phyloP scores from a whole-genome alignment of 805 yeast genomes.

The Wickerhamiella spandovensis region DNA sequence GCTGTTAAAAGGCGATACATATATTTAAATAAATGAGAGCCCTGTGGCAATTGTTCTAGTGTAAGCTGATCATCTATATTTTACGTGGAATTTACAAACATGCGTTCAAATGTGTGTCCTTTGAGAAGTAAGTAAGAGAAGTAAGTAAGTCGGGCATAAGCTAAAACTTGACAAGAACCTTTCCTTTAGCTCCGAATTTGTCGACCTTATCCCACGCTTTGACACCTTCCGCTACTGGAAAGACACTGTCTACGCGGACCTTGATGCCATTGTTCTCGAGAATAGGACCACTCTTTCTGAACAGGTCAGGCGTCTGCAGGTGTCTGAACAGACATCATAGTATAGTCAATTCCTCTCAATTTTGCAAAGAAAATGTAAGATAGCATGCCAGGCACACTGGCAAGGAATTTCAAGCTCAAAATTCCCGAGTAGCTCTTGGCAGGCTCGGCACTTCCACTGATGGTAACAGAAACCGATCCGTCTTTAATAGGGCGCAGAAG shows the following conservation, averaged over 20 bases:
- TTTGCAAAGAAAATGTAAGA: conserved; percentile 21
- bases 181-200: conserved; percentile 47
- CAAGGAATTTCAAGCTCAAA: conserved; percentile 1
- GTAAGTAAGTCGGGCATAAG: no score
- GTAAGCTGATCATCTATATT: no score
- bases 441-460: conserved; percentile 39
- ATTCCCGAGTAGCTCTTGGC: conserved; percentile 4
- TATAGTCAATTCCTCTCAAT: conserved; percentile 22
- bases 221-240: conserved; percentile 36
- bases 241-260: conserved; percentile 41
- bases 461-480: conserved; percentile 38
- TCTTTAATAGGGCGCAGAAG: conserved; percentile 35
- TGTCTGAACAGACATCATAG: conserved; percentile 4
- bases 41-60: no score
- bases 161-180: conserved; percentile 35
- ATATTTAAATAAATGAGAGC: no score
- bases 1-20: no score
- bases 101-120: no score
- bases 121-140: no score
- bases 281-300: conserved; percentile 20
- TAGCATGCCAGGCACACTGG: conserved; percentile 13
- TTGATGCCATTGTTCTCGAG: conserved; percentile 30
- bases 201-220: conserved; percentile 38
- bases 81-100: no score
- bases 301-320: neutral